A percentile compares a stretch with the other conserved stretches of the same genome.
phyloP scores from a whole-genome alignment of 2,329 filamentous ascomycete species.

The Aspergillus unguis region DNA sequence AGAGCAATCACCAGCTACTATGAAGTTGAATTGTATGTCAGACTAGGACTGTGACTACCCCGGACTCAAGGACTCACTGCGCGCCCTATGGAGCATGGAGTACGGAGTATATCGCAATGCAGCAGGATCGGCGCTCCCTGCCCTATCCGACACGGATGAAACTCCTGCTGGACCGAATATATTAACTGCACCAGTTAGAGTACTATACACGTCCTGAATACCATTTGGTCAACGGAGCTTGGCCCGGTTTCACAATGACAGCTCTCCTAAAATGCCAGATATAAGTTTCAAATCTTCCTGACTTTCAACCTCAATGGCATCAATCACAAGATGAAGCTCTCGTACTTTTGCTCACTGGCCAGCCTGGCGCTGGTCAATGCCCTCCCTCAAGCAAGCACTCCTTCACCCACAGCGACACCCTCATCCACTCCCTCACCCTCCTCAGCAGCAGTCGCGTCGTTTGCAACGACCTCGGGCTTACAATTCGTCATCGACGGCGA shows the following conservation, averaged over 20 bases:
- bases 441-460: conserved; percentile 16
- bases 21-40: too few species aligned
- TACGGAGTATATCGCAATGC: background rate
- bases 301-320: background rate
- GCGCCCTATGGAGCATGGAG: too few species aligned
- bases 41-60: background rate
- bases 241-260: background rate
- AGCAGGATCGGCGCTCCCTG: conserved; percentile 1
- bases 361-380: conserved; percentile 20
- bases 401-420: background rate
- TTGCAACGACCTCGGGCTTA: conserved; percentile 24
- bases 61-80: background rate
- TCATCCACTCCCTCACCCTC: background rate
- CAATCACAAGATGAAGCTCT: conserved; percentile 15
- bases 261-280: background rate
- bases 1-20: too few species aligned
- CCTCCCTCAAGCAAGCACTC: conserved; percentile 12
- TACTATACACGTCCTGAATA: too few species aligned
- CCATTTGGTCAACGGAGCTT: background rate
- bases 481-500: conserved; percentile 41
- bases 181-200: background rate
- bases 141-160: conserved; percentile 19
- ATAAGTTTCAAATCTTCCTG: too few species aligned
- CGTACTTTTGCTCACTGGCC: conserved; percentile 14
- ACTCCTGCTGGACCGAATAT: conserved; percentile 10